Evolutionary conservation across 1,139 yeast genomes (phyloP), one percentile per base, ranked within the genome.

Genomic region (Kurtzmaniella natalensis): DNA sequence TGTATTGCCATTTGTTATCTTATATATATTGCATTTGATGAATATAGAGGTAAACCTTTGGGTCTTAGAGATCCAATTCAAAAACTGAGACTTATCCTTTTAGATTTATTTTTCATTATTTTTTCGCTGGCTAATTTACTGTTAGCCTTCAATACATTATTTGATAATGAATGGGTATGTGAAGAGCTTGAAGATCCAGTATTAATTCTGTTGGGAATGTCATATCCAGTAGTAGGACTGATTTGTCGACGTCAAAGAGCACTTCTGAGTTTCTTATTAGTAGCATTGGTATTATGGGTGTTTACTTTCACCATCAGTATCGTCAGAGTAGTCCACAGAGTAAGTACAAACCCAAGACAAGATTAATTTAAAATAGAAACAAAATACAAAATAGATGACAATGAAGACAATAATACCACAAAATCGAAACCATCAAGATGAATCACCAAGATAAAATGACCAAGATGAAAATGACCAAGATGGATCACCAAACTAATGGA

Each of bases 121-220:
- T 85, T 89, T 51, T 79, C 89, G n/a, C 78, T 94, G 32, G 96
- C 96, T 2, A 89, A 88, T 53, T 59, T 89, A 39, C 78, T 96
- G 6, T 68, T 92, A 33, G 78, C 96, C 2, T 88, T 88, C 59
- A 82, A 87, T 53, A 81, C 96, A 1, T 64, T 89, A 35, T 84
- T 67, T 53, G 96, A 87, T 53, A 70, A 71, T 32, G 72, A 78
- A 45, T 89, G 96, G 96, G 89, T 86, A 6, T 89, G 96, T 55
- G 35, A 44, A 42, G 43, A 50, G 57, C 57, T 51, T 33, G 41
- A 46, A 23, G 51, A 48, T 15, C 53, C 62, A 3, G 47, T 44
- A 36, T 39, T 41, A 23, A 41, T 35, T 50, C 59, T 39, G 42
- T 59, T 36, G 9, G 52, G 55, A 1, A 35, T 50, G 7, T 42